These are phyloP conservation scores for Ampelocalamus luodianensis DNA, from an alignment of 176 grass and related monocot genomes.

Conservation along the genomic window DNA sequence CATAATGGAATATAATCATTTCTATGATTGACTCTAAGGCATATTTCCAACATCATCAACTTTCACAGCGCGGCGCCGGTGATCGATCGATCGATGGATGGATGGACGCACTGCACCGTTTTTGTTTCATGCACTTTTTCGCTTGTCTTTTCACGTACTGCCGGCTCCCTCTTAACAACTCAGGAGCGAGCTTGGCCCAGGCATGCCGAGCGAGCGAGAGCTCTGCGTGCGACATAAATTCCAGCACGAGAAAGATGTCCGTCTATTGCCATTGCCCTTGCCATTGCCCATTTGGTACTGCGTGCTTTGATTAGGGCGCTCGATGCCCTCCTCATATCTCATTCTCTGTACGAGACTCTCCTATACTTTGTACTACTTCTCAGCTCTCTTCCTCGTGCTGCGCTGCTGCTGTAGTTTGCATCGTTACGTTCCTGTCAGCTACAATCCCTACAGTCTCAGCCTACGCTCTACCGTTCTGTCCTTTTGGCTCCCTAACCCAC, in stretches of 20 bases:
- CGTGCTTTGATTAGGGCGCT: constrained; percentile 36
- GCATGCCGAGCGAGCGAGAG: background rate
- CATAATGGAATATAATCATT: no score
- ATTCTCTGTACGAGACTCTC: background rate
- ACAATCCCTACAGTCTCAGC: background rate
- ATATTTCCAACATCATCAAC: no score
- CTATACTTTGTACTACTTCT: background rate
- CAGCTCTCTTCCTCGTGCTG: background rate
- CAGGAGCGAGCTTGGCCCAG: background rate
- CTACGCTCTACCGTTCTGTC: background rate
- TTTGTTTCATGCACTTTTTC: background rate
- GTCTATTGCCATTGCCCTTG: background rate
- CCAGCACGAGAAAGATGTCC: background rate
- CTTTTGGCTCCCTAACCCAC: background rate
- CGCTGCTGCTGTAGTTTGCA: background rate
- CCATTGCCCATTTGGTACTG: background rate
- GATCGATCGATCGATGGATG: background rate
- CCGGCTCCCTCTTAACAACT: background rate
- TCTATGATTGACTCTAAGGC: no score
- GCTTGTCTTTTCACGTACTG: constrained; percentile 14
- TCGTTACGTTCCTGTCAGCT: constrained; percentile 26
- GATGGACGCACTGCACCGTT: background rate
- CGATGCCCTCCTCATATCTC: background rate
- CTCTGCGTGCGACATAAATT: background rate
- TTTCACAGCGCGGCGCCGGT: background rate